Conservation (phyloP, 371 early-diverging fungal genomes). For the Mucor sp. region DNA sequence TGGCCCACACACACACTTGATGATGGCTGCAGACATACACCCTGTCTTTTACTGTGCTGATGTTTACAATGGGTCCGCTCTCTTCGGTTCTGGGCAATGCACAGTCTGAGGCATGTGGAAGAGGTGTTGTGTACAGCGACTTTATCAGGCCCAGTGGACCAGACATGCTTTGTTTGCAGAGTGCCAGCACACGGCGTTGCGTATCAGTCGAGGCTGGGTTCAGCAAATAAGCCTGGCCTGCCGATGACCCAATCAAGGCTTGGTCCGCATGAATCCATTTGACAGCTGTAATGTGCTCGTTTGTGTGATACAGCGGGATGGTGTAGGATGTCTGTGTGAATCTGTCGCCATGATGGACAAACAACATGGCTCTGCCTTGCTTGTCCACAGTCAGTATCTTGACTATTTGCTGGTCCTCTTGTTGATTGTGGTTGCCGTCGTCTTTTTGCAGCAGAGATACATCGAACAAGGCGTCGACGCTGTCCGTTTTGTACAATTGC, state of each 20-base stretch:
- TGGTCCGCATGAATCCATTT: neutral
- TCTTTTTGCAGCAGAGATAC: neutral
- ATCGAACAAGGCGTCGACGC: neutral
- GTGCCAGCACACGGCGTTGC: neutral
- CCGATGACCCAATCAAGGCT: conserved; percentile 2
- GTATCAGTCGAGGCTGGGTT: neutral
- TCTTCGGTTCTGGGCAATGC: neutral
- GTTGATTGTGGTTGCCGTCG: neutral
- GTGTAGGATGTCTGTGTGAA: neutral
- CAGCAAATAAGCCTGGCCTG: neutral
- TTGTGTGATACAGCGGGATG: neutral
- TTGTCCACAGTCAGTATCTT: neutral
- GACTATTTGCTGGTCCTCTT: neutral
- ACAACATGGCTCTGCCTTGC: neutral
- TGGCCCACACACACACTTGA: neutral
- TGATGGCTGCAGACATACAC: neutral
- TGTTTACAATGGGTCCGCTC: neutral
- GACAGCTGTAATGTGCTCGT: conserved; percentile 8
- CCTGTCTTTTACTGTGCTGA: neutral
- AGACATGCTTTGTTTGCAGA: neutral
- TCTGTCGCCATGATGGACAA: neutral
- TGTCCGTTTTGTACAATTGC: neutral
- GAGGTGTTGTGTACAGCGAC: neutral
- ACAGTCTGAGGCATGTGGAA: neutral
- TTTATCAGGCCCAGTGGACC: too few species aligned